A percentile compares a stretch with the other conserved stretches of the same genome.
Evolutionary conservation across 2,329 filamentous ascomycete species (phyloP).

Genomic region (Didymella exigua): DNA sequence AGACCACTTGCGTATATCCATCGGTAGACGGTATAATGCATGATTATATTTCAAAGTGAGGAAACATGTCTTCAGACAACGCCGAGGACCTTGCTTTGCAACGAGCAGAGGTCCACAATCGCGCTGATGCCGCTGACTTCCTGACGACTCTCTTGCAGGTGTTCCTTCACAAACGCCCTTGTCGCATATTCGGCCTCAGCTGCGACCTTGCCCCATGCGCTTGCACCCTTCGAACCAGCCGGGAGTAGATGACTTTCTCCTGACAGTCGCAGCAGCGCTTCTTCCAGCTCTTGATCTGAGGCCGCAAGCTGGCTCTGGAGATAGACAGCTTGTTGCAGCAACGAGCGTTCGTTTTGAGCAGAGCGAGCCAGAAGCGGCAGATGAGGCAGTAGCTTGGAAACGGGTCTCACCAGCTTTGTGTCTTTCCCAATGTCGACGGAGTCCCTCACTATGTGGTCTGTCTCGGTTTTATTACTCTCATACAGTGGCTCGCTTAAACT

Average conservation of each 20-base stretch:
- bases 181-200: slow-evolving; percentile 28
- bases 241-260: slow-evolving; percentile 48
- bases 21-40: too few species aligned
- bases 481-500: slow-evolving; percentile 23
- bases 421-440: background rate
- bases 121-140: slow-evolving; percentile 33
- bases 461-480: background rate
- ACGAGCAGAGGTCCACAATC: slow-evolving; percentile 37
- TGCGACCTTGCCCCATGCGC: slow-evolving; percentile 35
- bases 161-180: slow-evolving; percentile 23
- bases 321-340: slow-evolving; percentile 45
- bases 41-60: too few species aligned
- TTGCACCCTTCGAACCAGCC: slow-evolving; percentile 36
- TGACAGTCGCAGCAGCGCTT: slow-evolving; percentile 41
- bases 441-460: background rate
- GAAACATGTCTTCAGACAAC: too few species aligned
- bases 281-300: slow-evolving; percentile 37
- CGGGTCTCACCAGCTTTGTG: slow-evolving; percentile 11
- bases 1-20: too few species aligned
- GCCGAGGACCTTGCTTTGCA: slow-evolving; percentile 36
- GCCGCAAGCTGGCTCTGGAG: slow-evolving; percentile 40
- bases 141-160: slow-evolving; percentile 28
- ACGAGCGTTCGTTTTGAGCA: slow-evolving; percentile 35
- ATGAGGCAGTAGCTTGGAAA: slow-evolving; percentile 40
- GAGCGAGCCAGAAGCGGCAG: slow-evolving; percentile 34